Percentiles rank a stretch among this genome's conserved stretches.
Conservation (phyloP, 306 rosid species). For the Acacia melanoxylon region DNA sequence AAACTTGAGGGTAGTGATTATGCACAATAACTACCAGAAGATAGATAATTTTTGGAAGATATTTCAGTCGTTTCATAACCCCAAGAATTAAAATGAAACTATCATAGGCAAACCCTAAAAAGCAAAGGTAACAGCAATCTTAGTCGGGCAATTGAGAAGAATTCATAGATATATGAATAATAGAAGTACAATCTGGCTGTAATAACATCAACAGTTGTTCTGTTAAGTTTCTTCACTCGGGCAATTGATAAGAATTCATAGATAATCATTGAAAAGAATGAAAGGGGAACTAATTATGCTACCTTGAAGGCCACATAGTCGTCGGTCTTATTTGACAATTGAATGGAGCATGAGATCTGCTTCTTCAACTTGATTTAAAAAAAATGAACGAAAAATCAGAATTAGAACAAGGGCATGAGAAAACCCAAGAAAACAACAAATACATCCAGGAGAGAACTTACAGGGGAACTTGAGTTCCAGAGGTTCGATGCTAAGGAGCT, state of each 20-base stretch:
- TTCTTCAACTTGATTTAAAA: constrained; percentile 84
- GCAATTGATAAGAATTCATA: constrained; percentile 39
- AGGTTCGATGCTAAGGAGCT: constrained; percentile 88
- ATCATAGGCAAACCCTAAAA: background rate
- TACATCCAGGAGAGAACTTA: constrained; percentile 46
- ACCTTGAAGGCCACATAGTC: constrained; percentile 92
- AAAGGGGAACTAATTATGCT: background rate
- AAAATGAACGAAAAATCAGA: background rate
- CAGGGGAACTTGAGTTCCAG: constrained; percentile 90
- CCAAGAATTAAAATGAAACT: background rate
- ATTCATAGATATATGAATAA: constrained; percentile 86
- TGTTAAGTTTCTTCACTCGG: constrained; percentile 71
- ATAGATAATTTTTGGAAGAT: background rate
- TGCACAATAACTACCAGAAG: background rate
- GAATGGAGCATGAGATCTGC: constrained; percentile 97
- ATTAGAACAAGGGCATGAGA: constrained; percentile 1
- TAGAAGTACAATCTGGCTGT: constrained; percentile 89
- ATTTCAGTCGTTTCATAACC: background rate
- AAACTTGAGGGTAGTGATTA: no score
- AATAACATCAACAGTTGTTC: constrained; percentile 88
- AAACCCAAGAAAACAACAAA: constrained; percentile 32
- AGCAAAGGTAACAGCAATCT: background rate
- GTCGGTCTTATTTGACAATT: constrained; percentile 89
- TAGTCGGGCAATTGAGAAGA: constrained; percentile 11
- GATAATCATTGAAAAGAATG: background rate